A percentile compares a stretch with the other conserved stretches of the same genome.
Evolutionary conservation across 805 yeast species (phyloP).

Genomic region (Ogataea populi-albae): DNA sequence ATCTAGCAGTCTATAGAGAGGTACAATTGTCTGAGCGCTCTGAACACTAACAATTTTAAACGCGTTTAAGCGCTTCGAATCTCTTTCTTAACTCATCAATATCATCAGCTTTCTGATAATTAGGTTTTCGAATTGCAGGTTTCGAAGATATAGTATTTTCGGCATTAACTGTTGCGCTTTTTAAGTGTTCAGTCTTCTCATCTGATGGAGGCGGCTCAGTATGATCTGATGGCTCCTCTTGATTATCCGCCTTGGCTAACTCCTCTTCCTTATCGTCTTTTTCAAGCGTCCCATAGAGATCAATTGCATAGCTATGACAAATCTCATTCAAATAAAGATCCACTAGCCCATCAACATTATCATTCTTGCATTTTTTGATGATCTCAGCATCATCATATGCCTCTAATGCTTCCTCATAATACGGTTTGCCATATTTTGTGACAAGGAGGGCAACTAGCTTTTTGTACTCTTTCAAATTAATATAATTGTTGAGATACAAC

Average conservation of each 20-base stretch:
- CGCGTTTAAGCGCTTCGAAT: slow-evolving; percentile 44
- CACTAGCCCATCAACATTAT: slow-evolving; percentile 25
- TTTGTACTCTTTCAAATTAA: slow-evolving; percentile 24
- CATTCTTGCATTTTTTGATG: slow-evolving; percentile 26
- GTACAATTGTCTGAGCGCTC: slow-evolving; percentile 1
- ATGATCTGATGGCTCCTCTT: neutral
- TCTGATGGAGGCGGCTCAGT: neutral
- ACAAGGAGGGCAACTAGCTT: slow-evolving; percentile 21
- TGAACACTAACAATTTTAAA: slow-evolving; percentile 8
- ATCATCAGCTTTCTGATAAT: slow-evolving; percentile 12
- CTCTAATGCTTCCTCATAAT: slow-evolving; percentile 20
- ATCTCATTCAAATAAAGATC: slow-evolving; percentile 29
- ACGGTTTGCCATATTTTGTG: slow-evolving; percentile 23
- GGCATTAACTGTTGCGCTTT: neutral
- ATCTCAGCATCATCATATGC: slow-evolving; percentile 18
- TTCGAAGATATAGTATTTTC: neutral
- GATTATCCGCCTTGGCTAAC: slow-evolving; percentile 4
- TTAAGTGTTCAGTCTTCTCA: slow-evolving; percentile 1
- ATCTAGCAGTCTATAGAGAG: slow-evolving; percentile 1
- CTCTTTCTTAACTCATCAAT: slow-evolving; percentile 32
- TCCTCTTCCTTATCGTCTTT: slow-evolving; percentile 7
- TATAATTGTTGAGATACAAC: slow-evolving; percentile 19
- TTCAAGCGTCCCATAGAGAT: slow-evolving; percentile 22
- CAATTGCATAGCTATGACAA: slow-evolving; percentile 29
- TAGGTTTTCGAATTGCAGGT: neutral